Conservation (phyloP, 345 rosid genomes). For the Kandelia obovata region DNA sequence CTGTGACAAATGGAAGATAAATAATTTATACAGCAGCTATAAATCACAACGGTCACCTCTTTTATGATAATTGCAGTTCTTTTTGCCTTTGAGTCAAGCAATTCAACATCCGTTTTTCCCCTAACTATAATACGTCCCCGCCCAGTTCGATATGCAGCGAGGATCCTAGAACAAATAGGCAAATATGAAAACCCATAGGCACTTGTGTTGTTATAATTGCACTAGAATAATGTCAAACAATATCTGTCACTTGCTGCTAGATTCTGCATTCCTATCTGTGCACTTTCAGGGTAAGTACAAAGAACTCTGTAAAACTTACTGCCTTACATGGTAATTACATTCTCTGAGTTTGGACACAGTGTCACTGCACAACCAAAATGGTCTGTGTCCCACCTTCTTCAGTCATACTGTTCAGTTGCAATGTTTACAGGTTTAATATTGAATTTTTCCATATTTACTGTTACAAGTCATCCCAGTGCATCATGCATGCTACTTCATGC, state of each 20-base stretch:
- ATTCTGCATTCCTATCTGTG: too few relatives aligned
- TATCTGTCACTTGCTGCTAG: not conserved
- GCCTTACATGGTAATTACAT: not conserved
- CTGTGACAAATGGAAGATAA: constrained; percentile 1
- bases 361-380: not conserved
- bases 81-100: constrained; percentile 74
- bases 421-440: not conserved
- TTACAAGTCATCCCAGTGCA: too few relatives aligned
- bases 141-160: constrained; percentile 93
- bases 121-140: constrained; percentile 76
- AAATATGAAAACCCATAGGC: constrained; percentile 18
- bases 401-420: not conserved
- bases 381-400: not conserved
- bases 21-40: constrained; percentile 6
- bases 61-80: constrained; percentile 70
- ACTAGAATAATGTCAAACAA: constrained; percentile 1
- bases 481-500: too few relatives aligned
- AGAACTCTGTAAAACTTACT: too few relatives aligned
- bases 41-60: constrained; percentile 52
- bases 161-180: constrained; percentile 47
- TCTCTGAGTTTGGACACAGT: not conserved
- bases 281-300: too few relatives aligned
- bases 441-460: too few relatives aligned
- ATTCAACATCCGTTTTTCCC: constrained; percentile 81
- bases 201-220: not conserved